A percentile compares a stretch with the other conserved stretches of the same genome.
phyloP scores from a whole-genome alignment of 352 stramenopile species.

The Saprolegnia diclina region DNA sequence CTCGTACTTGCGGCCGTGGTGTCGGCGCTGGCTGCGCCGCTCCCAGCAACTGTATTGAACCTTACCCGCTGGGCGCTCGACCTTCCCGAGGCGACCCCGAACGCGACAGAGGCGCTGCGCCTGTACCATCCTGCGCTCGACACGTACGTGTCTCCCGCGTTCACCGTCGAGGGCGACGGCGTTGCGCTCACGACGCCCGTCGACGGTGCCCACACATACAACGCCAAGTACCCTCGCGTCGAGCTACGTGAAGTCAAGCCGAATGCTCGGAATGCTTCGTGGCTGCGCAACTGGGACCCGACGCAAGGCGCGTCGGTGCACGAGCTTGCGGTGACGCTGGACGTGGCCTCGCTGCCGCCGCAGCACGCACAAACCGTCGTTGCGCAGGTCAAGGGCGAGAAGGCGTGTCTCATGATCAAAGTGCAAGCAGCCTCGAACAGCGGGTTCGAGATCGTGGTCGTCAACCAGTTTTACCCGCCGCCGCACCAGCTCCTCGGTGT shows the following conservation, averaged over 20 bases:
- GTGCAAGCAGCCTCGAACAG: not conserved
- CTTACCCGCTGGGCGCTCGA: not conserved
- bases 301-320: not conserved
- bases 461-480: not conserved
- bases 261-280: not conserved
- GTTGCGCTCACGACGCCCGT: constrained; percentile 6
- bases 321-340: not conserved
- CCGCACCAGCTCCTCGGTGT: constrained; percentile 3
- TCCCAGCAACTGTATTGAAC: not conserved
- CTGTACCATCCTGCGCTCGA: constrained; percentile 13
- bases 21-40: not conserved
- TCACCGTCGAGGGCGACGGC: not conserved
- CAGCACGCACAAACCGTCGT: not conserved
- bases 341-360: not conserved
- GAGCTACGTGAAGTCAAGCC: constrained; percentile 14
- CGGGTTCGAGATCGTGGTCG: not conserved
- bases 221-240: not conserved
- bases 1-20: not conserved
- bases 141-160: not conserved
- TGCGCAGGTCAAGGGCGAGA: not conserved
- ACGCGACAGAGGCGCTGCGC: not conserved
- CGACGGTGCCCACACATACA: not conserved
- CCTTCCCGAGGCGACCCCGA: not conserved
- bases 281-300: not conserved
- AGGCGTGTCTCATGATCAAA: constrained; percentile 11